These are phyloP conservation scores for Vigna hirtella DNA, from an alignment of 306 rosid genomes.

Conservation along the genomic window DNA sequence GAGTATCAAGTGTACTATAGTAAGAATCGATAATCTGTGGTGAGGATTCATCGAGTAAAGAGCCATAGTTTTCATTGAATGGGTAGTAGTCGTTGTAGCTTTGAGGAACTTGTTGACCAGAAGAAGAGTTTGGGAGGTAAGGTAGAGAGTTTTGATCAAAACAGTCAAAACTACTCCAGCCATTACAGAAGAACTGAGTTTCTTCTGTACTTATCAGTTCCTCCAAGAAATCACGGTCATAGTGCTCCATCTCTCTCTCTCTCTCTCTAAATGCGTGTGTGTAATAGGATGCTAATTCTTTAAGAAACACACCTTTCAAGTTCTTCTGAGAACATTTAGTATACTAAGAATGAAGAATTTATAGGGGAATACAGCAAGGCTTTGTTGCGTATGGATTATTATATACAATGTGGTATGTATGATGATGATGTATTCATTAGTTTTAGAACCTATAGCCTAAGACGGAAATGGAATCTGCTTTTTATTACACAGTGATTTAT, in stretches of 20 bases:
- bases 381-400: slow-evolving; percentile 39
- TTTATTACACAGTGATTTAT: slow-evolving; percentile 42
- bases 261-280: slow-evolving; percentile 26
- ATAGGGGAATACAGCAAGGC: slow-evolving; percentile 53
- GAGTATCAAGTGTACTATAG: slow-evolving; percentile 47
- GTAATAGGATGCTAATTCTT: slow-evolving; percentile 45
- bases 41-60: slow-evolving; percentile 54
- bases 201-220: slow-evolving; percentile 61
- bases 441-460: slow-evolving; percentile 44
- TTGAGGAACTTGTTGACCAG: slow-evolving; percentile 54
- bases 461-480: slow-evolving; percentile 65
- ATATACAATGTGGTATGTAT: slow-evolving; percentile 34
- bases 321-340: slow-evolving; percentile 37
- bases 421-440: slow-evolving; percentile 40
- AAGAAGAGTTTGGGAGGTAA: slow-evolving; percentile 55
- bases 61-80: slow-evolving; percentile 58
- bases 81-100: slow-evolving; percentile 37
- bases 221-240: slow-evolving; percentile 69
- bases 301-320: slow-evolving; percentile 55
- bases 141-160: slow-evolving; percentile 63
- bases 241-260: slow-evolving; percentile 61
- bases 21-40: slow-evolving; percentile 62
- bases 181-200: slow-evolving; percentile 60
- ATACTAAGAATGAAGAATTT: slow-evolving; percentile 52
- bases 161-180: slow-evolving; percentile 53